A percentile compares a stretch with the other conserved stretches of the same genome.
Evolutionary conservation across 2,329 filamentous ascomycete species (phyloP).

Genomic region (Coniochaeta prunicola): DNA sequence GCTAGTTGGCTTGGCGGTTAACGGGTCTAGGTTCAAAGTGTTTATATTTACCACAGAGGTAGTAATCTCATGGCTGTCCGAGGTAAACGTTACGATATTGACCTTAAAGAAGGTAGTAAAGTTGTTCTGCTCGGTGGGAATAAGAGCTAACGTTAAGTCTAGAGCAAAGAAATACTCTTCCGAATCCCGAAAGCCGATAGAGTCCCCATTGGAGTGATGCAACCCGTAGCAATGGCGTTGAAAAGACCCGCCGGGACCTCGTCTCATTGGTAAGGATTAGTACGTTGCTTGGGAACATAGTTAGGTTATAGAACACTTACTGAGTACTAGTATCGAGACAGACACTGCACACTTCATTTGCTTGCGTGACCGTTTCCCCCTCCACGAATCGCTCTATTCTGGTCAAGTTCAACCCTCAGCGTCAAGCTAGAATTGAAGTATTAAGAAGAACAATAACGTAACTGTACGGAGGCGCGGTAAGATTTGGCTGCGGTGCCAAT

Average conservation of each 20-base stretch:
- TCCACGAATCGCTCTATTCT: too few species aligned
- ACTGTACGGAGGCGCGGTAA: too few species aligned
- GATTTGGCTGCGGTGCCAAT: too few species aligned
- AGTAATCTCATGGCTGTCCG: constrained; percentile 26
- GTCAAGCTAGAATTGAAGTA: too few species aligned
- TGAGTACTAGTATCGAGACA: too few species aligned
- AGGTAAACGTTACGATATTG: constrained; percentile 24
- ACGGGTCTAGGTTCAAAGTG: constrained; percentile 20
- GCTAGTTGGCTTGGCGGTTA: constrained; percentile 20
- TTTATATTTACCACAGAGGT: constrained; percentile 26
- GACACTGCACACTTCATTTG: too few species aligned
- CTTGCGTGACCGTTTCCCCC: too few species aligned
- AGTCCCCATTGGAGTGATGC: constrained; percentile 32
- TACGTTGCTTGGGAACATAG: constrained; percentile 29
- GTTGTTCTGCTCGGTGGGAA: constrained; percentile 19
- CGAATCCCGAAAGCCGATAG: constrained; percentile 30
- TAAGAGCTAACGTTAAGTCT: too few species aligned
- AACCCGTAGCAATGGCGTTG: constrained; percentile 27
- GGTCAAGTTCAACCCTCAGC: too few species aligned
- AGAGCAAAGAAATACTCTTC: constrained; percentile 38
- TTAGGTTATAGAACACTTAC: constrained; percentile 30
- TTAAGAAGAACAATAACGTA: too few species aligned
- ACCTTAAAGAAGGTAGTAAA: constrained; percentile 23
- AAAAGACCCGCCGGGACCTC: constrained; percentile 30
- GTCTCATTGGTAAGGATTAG: constrained; percentile 25